These are phyloP conservation scores for Penicillium carneum DNA, from an alignment of 2,329 filamentous ascomycete species.

Conservation along the genomic window DNA sequence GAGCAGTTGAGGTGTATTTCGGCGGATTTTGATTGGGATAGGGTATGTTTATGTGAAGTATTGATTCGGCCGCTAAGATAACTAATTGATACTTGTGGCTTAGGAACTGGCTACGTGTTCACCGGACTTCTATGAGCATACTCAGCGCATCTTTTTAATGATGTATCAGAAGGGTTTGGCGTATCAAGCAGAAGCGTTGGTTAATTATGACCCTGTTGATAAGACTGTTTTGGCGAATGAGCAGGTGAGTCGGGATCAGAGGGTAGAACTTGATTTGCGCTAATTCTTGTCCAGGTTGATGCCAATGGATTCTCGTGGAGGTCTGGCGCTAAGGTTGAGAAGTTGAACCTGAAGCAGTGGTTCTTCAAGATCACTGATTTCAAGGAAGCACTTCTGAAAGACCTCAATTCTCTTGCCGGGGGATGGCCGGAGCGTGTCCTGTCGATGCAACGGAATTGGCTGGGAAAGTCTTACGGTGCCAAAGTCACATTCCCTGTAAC, in stretches of 20 bases:
- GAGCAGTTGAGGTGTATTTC: constrained; percentile 80
- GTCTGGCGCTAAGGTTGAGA: constrained; percentile 83
- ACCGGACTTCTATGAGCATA: constrained; percentile 86
- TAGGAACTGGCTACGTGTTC: constrained; percentile 86
- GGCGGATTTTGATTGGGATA: constrained; percentile 81
- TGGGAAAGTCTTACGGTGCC: constrained; percentile 78
- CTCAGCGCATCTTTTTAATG: constrained; percentile 82
- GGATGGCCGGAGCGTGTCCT: constrained; percentile 84
- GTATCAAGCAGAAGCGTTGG: constrained; percentile 81
- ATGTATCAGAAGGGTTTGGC: constrained; percentile 77
- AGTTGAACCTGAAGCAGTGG: constrained; percentile 83
- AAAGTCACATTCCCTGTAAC: constrained; percentile 73
- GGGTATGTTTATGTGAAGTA: constrained; percentile 61
- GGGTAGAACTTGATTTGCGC: not conserved
- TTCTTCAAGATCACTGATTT: constrained; percentile 85
- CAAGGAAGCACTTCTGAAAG: constrained; percentile 73
- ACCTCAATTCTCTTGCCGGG: constrained; percentile 70
- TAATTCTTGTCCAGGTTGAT: constrained; percentile 64
- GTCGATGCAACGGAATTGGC: constrained; percentile 85
- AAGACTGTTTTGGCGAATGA: constrained; percentile 90
- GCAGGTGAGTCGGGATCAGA: constrained; percentile 58
- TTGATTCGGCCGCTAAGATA: not conserved
- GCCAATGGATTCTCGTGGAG: constrained; percentile 84
- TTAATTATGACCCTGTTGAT: constrained; percentile 91
- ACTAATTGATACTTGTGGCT: constrained; percentile 17